phyloP scores from a whole-genome alignment of 345 rosid genomes.

The Hibiscus syriacus region DNA sequence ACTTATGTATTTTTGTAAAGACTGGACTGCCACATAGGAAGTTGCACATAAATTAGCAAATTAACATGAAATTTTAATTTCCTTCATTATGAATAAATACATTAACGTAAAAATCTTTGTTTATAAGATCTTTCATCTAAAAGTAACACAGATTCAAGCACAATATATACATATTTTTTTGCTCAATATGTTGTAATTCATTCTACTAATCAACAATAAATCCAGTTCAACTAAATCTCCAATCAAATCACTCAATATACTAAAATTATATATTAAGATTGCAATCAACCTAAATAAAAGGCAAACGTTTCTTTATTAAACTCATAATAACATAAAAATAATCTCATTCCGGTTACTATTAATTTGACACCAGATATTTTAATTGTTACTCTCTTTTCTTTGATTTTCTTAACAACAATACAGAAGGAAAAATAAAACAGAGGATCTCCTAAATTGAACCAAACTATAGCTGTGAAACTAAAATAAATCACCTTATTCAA shows the following conservation, averaged over 20 bases:
- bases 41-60: not conserved
- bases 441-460: not conserved
- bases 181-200: not conserved
- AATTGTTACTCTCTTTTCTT: not conserved
- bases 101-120: not conserved
- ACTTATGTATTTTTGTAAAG: not conserved
- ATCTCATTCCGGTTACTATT: not conserved
- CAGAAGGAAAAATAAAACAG: slow-evolving; percentile 6
- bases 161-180: not conserved
- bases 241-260: not conserved
- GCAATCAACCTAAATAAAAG: not conserved
- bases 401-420: not conserved
- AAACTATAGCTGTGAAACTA: not conserved
- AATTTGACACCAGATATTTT: not conserved
- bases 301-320: not conserved
- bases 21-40: not conserved
- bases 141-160: not conserved
- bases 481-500: not conserved
- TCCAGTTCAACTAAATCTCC: not conserved
- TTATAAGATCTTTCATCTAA: not conserved
- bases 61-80: not conserved
- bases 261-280: not conserved
- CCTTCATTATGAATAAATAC: not conserved
- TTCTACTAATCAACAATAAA: not conserved
- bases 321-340: not conserved